Evolutionary conservation across 192 early-diverging fungal species (phyloP).

Genomic region (Dissophora ornata): DNA sequence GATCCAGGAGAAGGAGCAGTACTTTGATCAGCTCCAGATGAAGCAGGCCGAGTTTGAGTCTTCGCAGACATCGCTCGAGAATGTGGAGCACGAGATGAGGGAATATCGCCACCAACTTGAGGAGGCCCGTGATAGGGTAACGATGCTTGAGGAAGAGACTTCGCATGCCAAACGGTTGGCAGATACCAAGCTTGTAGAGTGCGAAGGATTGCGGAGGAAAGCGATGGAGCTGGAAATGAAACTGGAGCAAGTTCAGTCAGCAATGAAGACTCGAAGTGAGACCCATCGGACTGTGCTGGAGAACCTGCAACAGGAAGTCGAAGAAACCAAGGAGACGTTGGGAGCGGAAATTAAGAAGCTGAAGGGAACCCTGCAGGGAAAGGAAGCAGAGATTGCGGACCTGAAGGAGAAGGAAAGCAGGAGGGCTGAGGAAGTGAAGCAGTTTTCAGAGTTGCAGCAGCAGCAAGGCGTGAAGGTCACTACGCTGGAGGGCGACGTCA

Average conservation of each 20-base stretch:
- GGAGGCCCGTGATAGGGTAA: conserved; percentile 63
- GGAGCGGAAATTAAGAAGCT: conserved; percentile 38
- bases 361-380: conserved; percentile 19
- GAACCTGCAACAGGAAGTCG: conserved; percentile 46
- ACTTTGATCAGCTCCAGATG: conserved; percentile 68
- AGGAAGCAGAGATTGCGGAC: conserved; percentile 28
- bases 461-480: conserved; percentile 27
- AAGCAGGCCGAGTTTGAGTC: conserved; percentile 71
- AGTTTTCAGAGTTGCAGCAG: conserved; percentile 16
- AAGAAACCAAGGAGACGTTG: conserved; percentile 33
- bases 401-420: conserved; percentile 19
- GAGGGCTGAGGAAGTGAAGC: conserved; percentile 18
- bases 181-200: conserved; percentile 48
- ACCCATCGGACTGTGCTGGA: conserved; percentile 28
- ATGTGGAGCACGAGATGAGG: conserved; percentile 64
- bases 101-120: conserved; percentile 59
- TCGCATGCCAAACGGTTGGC: conserved; percentile 41
- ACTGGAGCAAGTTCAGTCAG: conserved; percentile 49
- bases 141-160: conserved; percentile 66
- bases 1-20: conserved; percentile 56
- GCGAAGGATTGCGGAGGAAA: conserved; percentile 55
- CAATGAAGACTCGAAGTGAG: conserved; percentile 35
- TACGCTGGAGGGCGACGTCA: conserved; percentile 41
- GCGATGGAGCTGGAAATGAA: conserved; percentile 55
- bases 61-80: conserved; percentile 66